Percentiles rank a stretch among this genome's conserved stretches.
These are phyloP conservation scores for Stylonectria norvegica DNA, from an alignment of 2,329 filamentous ascomycete species.

Conservation along the genomic window DNA sequence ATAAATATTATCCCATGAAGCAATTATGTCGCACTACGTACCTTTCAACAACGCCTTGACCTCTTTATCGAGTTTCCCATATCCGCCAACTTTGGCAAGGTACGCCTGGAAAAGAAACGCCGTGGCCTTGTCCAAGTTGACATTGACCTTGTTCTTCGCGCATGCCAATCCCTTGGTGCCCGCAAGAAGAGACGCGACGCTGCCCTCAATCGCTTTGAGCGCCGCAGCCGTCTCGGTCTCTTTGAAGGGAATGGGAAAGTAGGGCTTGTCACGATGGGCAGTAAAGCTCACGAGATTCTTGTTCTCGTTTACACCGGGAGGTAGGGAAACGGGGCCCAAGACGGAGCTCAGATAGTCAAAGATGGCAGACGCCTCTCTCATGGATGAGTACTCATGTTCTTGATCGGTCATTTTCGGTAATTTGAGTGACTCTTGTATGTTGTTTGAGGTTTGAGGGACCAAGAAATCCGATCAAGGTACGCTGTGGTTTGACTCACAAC, in stretches of 20 bases:
- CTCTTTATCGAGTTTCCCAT: conserved; percentile 36
- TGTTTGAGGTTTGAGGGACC: too few species aligned
- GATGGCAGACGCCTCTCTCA: conserved; percentile 20
- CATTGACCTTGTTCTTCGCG: conserved; percentile 20
- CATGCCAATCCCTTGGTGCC: conserved; percentile 19
- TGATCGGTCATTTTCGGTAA: too few species aligned
- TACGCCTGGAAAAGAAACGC: conserved; percentile 41
- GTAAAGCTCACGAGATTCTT: conserved; percentile 31
- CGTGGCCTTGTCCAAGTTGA: conserved; percentile 39
- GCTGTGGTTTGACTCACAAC: too few species aligned
- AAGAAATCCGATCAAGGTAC: too few species aligned
- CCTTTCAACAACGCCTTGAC: conserved; percentile 33
- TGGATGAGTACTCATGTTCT: conserved; percentile 18
- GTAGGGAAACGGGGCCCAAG: conserved; percentile 30
- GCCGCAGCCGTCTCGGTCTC: conserved; percentile 44
- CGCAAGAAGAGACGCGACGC: conserved; percentile 32
- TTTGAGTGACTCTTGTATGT: too few species aligned
- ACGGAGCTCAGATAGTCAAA: conserved; percentile 17
- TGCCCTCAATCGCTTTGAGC: conserved; percentile 42
- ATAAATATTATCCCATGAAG: conserved; percentile 3
- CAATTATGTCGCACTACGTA: conserved; percentile 3
- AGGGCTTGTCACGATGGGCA: conserved; percentile 34
- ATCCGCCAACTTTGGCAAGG: conserved; percentile 35
- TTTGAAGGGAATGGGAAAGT: conserved; percentile 47
- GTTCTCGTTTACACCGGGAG: conserved; percentile 25